phyloP scores from a whole-genome alignment of 2,329 filamentous ascomycete species.

The Claviceps digitariae region DNA sequence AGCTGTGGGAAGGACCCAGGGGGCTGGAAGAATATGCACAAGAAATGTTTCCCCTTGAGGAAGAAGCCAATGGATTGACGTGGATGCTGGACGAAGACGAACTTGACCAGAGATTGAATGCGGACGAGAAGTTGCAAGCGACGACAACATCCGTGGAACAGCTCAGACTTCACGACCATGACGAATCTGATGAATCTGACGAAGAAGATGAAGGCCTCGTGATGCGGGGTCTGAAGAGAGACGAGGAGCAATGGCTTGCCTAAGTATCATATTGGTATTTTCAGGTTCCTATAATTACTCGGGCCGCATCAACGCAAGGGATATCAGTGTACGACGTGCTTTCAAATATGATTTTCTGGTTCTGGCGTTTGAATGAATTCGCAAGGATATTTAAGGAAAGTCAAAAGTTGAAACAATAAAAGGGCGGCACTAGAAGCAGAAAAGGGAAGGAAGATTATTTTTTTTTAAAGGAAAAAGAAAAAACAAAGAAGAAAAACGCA shows the following conservation, averaged over 20 bases:
- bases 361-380: too few relatives aligned
- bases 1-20: constrained; percentile 83
- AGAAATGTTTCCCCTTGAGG: constrained; percentile 88
- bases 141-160: constrained; percentile 24
- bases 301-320: too few relatives aligned
- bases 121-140: constrained; percentile 21
- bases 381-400: too few relatives aligned
- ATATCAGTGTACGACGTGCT: too few relatives aligned
- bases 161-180: constrained; percentile 26
- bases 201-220: constrained; percentile 45
- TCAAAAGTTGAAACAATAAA: too few relatives aligned
- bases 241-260: constrained; percentile 47
- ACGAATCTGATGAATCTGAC: constrained; percentile 30
- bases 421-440: too few relatives aligned
- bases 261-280: constrained; percentile 12
- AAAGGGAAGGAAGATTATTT: too few relatives aligned
- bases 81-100: constrained; percentile 66
- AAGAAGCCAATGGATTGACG: constrained; percentile 81
- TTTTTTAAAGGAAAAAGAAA: too few relatives aligned
- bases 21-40: constrained; percentile 88
- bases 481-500: not conserved
- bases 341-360: too few relatives aligned
- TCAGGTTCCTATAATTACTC: too few relatives aligned
- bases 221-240: constrained; percentile 42
- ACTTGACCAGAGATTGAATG: constrained; percentile 16